phyloP scores from a whole-genome alignment of 306 rosid species.

The Vigna hirtella region DNA sequence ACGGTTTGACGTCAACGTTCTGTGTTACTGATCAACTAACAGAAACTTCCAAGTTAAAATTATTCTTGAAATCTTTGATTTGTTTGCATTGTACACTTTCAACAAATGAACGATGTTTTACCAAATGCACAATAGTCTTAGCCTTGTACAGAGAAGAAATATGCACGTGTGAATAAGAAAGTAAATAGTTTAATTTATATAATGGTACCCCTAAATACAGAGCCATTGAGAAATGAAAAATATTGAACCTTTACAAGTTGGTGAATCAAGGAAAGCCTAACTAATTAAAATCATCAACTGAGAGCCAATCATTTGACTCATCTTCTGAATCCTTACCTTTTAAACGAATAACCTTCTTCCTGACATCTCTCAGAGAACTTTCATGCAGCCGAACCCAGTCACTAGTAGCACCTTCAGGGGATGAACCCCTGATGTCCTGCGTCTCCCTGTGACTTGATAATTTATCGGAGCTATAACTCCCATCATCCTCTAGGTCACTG shows the following conservation, averaged over 20 bases:
- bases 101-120: conserved; percentile 14
- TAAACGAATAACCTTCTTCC: conserved; percentile 42
- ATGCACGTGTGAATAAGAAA: conserved; percentile 25
- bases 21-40: not conserved
- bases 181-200: conserved; percentile 34
- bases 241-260: conserved; percentile 58
- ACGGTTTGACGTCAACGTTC: not conserved
- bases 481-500: conserved; percentile 83
- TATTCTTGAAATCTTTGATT: conserved; percentile 15
- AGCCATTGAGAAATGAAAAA: conserved; percentile 26
- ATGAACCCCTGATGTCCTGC: conserved; percentile 53
- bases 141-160: conserved; percentile 22
- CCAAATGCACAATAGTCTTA: conserved; percentile 19
- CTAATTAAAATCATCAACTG: conserved; percentile 73
- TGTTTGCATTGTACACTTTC: conserved; percentile 11
- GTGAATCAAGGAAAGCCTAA: conserved; percentile 24
- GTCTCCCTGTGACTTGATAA: conserved; percentile 49
- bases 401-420: conserved; percentile 67
- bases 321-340: conserved; percentile 81
- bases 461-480: conserved; percentile 60
- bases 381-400: conserved; percentile 83
- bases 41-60: not conserved
- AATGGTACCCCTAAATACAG: conserved; percentile 42
- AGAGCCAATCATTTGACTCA: conserved; percentile 89
- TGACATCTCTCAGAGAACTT: conserved; percentile 49